phyloP scores from a whole-genome alignment of 202 grass and related monocot species.

The Panicum virgatum region DNA sequence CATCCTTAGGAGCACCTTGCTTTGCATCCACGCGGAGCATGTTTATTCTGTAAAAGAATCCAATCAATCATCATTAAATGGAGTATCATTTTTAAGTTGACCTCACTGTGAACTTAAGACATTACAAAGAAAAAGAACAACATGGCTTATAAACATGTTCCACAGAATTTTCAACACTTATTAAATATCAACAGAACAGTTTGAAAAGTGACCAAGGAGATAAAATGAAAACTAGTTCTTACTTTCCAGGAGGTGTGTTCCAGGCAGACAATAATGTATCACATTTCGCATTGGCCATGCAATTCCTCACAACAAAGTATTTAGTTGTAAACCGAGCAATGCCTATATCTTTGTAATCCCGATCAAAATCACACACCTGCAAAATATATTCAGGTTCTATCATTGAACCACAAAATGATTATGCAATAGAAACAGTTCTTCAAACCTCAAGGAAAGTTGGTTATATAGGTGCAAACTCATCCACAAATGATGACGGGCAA shows the following conservation, averaged over 20 bases:
- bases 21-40: constrained; percentile 96
- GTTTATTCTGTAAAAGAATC: constrained; percentile 59
- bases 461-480: not conserved
- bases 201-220: not conserved
- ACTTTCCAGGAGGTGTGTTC: constrained; percentile 96
- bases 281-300: constrained; percentile 85
- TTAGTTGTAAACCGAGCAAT: constrained; percentile 88
- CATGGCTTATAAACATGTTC: constrained; percentile 15
- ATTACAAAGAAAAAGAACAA: constrained; percentile 17
- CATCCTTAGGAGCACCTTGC: constrained; percentile 98
- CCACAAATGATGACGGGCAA: not conserved
- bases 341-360: constrained; percentile 98
- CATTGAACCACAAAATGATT: not conserved
- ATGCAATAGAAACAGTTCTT: constrained; percentile 5
- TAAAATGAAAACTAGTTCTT: constrained; percentile 43
- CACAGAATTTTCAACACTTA: not conserved
- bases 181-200: not conserved
- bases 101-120: not conserved
- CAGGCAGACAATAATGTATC: constrained; percentile 93
- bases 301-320: constrained; percentile 91
- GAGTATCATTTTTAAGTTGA: constrained; percentile 6
- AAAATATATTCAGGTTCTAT: constrained; percentile 38
- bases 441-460: constrained; percentile 9
- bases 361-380: constrained; percentile 90
- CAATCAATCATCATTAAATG: constrained; percentile 28